phyloP scores from a whole-genome alignment of 306 rosid species.

The Vigna nakashimae region DNA sequence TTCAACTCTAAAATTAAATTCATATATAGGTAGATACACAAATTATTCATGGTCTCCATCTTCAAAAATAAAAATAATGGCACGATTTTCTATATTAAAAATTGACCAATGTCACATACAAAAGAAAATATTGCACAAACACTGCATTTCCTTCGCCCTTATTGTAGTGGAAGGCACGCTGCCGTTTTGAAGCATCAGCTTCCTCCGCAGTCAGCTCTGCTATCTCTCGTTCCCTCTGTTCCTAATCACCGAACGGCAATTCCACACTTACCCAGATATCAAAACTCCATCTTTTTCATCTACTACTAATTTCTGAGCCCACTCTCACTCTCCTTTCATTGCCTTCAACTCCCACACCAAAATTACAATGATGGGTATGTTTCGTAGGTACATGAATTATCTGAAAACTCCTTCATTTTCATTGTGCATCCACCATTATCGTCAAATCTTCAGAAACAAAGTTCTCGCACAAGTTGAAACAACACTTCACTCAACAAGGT shows the following conservation, averaged over 20 bases:
- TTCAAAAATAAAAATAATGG: too few species aligned
- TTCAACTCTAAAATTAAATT: too few species aligned
- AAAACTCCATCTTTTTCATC: constrained; percentile 31
- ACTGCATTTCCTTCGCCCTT: too few species aligned
- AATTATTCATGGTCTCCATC: too few species aligned
- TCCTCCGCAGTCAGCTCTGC: constrained; percentile 4
- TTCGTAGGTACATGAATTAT: constrained; percentile 34
- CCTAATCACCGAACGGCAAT: neutral
- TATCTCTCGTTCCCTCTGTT: neutral
- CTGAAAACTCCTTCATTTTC: constrained; percentile 39
- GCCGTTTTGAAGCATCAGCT: neutral
- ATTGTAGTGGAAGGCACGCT: too few species aligned
- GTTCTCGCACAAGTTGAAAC: constrained; percentile 31
- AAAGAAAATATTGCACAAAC: too few species aligned
- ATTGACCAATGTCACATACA: too few species aligned
- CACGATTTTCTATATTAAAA: too few species aligned
- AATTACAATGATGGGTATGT: constrained; percentile 39
- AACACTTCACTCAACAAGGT: constrained; percentile 33
- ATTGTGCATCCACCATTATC: constrained; percentile 22
- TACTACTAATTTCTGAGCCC: neutral
- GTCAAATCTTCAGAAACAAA: constrained; percentile 33
- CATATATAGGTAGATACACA: too few species aligned
- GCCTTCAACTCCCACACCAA: constrained; percentile 30
- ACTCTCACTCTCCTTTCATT: constrained; percentile 1
- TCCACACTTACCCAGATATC: constrained; percentile 27